phyloP scores from a whole-genome alignment of 2,329 filamentous ascomycete genomes.

The Cladophialophora yegresii region DNA sequence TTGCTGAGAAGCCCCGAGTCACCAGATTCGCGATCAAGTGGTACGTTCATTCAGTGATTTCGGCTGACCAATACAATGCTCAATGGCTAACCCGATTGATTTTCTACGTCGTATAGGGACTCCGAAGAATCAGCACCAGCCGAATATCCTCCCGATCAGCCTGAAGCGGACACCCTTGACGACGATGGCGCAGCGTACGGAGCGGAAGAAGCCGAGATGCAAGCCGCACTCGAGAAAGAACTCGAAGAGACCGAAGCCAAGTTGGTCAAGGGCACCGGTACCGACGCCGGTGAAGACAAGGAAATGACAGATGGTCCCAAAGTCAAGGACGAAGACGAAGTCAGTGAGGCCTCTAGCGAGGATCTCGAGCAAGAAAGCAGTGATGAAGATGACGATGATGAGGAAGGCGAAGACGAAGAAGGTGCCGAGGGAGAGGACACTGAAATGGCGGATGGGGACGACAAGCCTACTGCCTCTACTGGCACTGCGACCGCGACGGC shows the following conservation, averaged over 20 bases:
- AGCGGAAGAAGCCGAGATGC: slow-evolving; percentile 79
- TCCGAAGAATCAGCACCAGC: slow-evolving; percentile 95
- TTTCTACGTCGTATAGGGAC: slow-evolving; percentile 67
- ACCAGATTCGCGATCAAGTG: slow-evolving; percentile 99
- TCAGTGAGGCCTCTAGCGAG: slow-evolving; percentile 73
- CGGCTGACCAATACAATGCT: neutral
- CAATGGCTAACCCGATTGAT: neutral
- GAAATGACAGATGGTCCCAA: slow-evolving; percentile 68
- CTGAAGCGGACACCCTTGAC: slow-evolving; percentile 82
- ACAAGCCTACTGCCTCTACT: slow-evolving; percentile 14
- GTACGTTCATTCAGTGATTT: slow-evolving; percentile 54
- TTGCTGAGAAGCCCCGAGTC: slow-evolving; percentile 95
- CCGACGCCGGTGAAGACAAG: slow-evolving; percentile 58
- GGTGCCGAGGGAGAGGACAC: slow-evolving; percentile 46
- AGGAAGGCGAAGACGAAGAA: slow-evolving; percentile 62
- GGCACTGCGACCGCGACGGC: neutral
- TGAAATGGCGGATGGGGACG: slow-evolving; percentile 34
- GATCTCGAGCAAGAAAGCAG: slow-evolving; percentile 77
- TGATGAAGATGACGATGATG: slow-evolving; percentile 69
- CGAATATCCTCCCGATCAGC: slow-evolving; percentile 96
- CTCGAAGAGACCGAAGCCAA: slow-evolving; percentile 52
- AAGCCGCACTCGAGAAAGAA: slow-evolving; percentile 61
- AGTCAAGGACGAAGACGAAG: slow-evolving; percentile 61
- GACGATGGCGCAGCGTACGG: slow-evolving; percentile 87
- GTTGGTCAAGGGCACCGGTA: slow-evolving; percentile 48